Conservation (phyloP, 371 early-diverging fungal species). For the Parasitella parasitica region DNA sequence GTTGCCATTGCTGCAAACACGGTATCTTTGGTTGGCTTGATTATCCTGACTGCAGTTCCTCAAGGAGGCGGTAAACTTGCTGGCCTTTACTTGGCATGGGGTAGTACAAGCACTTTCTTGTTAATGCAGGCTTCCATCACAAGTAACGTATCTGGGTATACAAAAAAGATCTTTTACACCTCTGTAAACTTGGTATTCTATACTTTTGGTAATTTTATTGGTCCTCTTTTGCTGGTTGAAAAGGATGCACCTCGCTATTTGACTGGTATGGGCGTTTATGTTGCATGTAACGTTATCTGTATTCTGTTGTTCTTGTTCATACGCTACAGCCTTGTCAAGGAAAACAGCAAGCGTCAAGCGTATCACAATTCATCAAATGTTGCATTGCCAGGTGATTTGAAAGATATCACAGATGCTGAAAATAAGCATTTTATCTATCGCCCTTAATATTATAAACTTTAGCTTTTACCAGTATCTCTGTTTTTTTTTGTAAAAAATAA, state of each 20-base stretch:
- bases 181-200: constrained; percentile 17
- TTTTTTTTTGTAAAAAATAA: no score
- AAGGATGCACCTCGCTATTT: constrained; percentile 27
- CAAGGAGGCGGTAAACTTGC: constrained; percentile 10
- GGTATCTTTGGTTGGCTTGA: constrained; percentile 4
- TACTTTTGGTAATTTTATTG: constrained; percentile 22
- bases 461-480: no score
- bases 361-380: not conserved
- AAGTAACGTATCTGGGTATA: constrained; percentile 26
- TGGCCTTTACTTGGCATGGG: constrained; percentile 15
- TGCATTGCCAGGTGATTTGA: not conserved
- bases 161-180: constrained; percentile 25
- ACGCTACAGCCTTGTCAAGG: constrained; percentile 14
- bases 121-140: constrained; percentile 12
- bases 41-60: constrained; percentile 1
- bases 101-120: constrained; percentile 4
- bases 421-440: constrained; percentile 26
- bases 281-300: constrained; percentile 23
- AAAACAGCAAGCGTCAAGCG: constrained; percentile 22
- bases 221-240: constrained; percentile 17
- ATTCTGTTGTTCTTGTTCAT: constrained; percentile 23
- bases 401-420: constrained; percentile 30
- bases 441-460: constrained; percentile 8
- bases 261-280: constrained; percentile 28
- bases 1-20: not conserved